A percentile compares a stretch with the other conserved stretches of the same genome.
These are phyloP conservation scores for Aspergillus sp. DNA, from an alignment of 2,329 filamentous ascomycete genomes.

Conservation along the genomic window DNA sequence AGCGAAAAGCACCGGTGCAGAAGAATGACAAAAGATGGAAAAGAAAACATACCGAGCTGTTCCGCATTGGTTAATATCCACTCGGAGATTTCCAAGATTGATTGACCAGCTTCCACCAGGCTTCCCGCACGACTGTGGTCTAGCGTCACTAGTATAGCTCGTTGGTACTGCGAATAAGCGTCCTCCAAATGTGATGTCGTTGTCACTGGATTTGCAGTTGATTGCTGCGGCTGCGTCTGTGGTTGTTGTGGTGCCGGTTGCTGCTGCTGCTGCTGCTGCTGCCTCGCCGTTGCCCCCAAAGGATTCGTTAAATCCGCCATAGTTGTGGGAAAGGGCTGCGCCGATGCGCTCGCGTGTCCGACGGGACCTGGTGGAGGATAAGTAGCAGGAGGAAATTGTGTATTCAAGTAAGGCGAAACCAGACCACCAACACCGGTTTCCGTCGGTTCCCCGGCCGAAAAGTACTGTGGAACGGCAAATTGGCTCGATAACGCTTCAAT, in stretches of 20 bases:
- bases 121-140: conserved; percentile 60
- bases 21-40: conserved; percentile 29
- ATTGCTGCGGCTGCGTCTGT: conserved; percentile 3
- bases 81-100: conserved; percentile 56
- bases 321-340: conserved; percentile 46
- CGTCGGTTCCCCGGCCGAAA: conserved; percentile 57
- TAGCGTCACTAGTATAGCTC: conserved; percentile 57
- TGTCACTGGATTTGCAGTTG: conserved; percentile 12
- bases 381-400: conserved; percentile 52
- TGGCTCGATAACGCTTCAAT: conserved; percentile 68
- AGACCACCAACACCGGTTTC: conserved; percentile 53
- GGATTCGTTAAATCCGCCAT: conserved; percentile 44
- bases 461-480: conserved; percentile 69
- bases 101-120: conserved; percentile 52
- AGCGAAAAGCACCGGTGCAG: conserved; percentile 3
- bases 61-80: conserved; percentile 61
- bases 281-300: conserved; percentile 32
- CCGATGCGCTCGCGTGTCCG: conserved; percentile 40
- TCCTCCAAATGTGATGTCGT: conserved; percentile 49
- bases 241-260: conserved; percentile 22
- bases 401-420: conserved; percentile 58
- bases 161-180: conserved; percentile 59
- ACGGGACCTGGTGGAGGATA: conserved; percentile 57
- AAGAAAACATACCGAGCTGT: conserved; percentile 54
- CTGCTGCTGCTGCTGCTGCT: conserved; percentile 22